Percentiles rank a stretch among this genome's conserved stretches.
phyloP scores from a whole-genome alignment of 768 basidiomycete genomes.

The Tricholoma bakamatsutake region DNA sequence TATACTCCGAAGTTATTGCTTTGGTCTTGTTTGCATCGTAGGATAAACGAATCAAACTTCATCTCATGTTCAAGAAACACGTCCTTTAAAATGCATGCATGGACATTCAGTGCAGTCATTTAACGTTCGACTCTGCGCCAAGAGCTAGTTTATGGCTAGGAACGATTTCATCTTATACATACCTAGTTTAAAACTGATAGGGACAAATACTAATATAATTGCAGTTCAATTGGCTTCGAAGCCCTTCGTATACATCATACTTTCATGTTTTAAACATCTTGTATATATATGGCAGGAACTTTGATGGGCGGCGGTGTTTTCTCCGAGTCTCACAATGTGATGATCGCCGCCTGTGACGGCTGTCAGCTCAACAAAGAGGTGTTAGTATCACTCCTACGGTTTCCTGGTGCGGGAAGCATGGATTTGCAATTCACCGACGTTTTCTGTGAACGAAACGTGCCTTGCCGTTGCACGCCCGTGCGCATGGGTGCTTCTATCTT shows the following conservation, averaged over 20 bases:
- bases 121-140: too few species aligned
- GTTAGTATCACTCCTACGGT: background rate
- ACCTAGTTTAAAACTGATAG: too few species aligned
- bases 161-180: too few species aligned
- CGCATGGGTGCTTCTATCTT: constrained; percentile 54
- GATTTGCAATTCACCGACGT: constrained; percentile 37
- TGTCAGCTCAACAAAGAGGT: background rate
- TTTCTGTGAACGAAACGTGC: constrained; percentile 45
- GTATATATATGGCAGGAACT: background rate
- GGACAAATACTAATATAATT: background rate
- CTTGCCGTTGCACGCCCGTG: constrained; percentile 61
- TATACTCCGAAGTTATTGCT: background rate
- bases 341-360: background rate
- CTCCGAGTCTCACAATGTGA: background rate
- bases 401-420: constrained; percentile 21
- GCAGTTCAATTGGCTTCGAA: too few species aligned
- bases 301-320: background rate
- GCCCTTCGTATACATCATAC: too few species aligned
- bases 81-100: too few species aligned
- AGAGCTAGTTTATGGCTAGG: too few species aligned
- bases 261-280: too few species aligned
- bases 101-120: too few species aligned
- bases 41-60: background rate
- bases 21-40: background rate
- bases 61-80: too few species aligned